A percentile compares a stretch with the other conserved stretches of the same genome.
These are phyloP conservation scores for Chalciporus sphaerocephalus DNA, from an alignment of 768 basidiomycete species.

Conservation along the genomic window DNA sequence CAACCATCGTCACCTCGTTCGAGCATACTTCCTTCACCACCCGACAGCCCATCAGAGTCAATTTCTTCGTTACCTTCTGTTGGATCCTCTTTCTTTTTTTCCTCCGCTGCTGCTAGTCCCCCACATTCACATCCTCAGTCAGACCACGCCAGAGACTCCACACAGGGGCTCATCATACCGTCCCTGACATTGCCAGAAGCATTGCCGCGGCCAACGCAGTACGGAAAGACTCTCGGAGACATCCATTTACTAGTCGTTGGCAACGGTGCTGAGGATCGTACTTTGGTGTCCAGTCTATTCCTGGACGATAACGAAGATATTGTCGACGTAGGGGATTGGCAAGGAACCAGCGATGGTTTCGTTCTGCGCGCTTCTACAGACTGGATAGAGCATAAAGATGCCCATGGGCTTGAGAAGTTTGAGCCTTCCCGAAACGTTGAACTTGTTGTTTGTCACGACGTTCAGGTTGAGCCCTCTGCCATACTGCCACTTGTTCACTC, in stretches of 20 bases:
- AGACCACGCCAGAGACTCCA: conserved; percentile 36
- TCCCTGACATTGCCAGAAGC: conserved; percentile 60
- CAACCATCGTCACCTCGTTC: conserved; percentile 47
- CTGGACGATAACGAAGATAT: conserved; percentile 66
- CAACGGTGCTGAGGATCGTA: conserved; percentile 31
- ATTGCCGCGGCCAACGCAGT: conserved; percentile 59
- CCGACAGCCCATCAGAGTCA: conserved; percentile 60
- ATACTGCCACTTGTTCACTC: conserved; percentile 46
- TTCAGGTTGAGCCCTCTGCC: conserved; percentile 33
- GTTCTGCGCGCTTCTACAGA: conserved; percentile 61
- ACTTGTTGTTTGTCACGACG: conserved; percentile 46
- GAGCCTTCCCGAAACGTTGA: conserved; percentile 66
- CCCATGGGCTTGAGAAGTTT: conserved; percentile 60
- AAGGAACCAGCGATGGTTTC: conserved; percentile 41
- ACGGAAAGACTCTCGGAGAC: conserved; percentile 65
- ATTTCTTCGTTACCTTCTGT: conserved; percentile 70
- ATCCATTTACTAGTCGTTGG: conserved; percentile 54
- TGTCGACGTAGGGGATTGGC: conserved; percentile 59
- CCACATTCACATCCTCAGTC: conserved; percentile 46
- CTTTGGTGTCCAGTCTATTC: conserved; percentile 44
- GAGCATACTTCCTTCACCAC: conserved; percentile 51
- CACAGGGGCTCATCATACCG: conserved; percentile 64
- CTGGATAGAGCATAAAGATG: conserved; percentile 65
- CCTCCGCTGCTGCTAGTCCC: conserved; percentile 65
- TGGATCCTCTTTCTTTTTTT: conserved; percentile 74